Conservation (phyloP, 2,329 filamentous ascomycete genomes). For the Nigrograna mackinnonii region DNA sequence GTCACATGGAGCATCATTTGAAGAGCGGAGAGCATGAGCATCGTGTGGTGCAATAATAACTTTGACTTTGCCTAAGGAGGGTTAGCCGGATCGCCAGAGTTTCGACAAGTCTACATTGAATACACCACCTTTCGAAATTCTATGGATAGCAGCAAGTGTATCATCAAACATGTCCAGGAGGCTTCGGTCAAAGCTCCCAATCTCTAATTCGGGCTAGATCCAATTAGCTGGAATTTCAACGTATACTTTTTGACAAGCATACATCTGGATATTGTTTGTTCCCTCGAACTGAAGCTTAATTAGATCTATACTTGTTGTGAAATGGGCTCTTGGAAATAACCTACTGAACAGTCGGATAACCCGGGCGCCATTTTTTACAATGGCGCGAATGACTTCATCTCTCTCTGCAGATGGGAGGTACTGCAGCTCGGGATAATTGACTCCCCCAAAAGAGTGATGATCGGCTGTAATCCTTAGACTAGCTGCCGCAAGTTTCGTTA, state of each 20-base stretch:
- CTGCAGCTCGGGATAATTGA: constrained; percentile 37
- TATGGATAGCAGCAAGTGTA: constrained; percentile 37
- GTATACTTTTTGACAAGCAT: constrained; percentile 2
- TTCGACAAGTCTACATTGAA: neutral
- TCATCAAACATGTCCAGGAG: constrained; percentile 39
- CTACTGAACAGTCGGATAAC: constrained; percentile 38
- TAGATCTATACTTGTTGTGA: too few relatives aligned
- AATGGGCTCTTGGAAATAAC: constrained; percentile 1
- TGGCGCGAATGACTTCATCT: constrained; percentile 30
- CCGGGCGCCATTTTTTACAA: constrained; percentile 31
- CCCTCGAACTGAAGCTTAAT: constrained; percentile 23
- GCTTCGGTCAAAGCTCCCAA: constrained; percentile 34
- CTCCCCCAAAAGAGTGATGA: constrained; percentile 37
- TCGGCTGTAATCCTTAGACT: constrained; percentile 30
- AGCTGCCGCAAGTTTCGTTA: constrained; percentile 15
- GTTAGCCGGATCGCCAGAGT: neutral
- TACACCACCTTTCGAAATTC: constrained; percentile 30
- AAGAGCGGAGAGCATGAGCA: constrained; percentile 33
- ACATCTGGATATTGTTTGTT: constrained; percentile 33
- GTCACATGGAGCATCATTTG: constrained; percentile 36
- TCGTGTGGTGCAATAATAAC: constrained; percentile 41
- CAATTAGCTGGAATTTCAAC: neutral
- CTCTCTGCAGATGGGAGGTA: constrained; percentile 29
- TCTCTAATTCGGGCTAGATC: constrained; percentile 28
- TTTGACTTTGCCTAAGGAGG: constrained; percentile 29